Base-by-base conservation (phyloP, 78 protist genomes). In the Dictyostelium firmibasis region DNA sequence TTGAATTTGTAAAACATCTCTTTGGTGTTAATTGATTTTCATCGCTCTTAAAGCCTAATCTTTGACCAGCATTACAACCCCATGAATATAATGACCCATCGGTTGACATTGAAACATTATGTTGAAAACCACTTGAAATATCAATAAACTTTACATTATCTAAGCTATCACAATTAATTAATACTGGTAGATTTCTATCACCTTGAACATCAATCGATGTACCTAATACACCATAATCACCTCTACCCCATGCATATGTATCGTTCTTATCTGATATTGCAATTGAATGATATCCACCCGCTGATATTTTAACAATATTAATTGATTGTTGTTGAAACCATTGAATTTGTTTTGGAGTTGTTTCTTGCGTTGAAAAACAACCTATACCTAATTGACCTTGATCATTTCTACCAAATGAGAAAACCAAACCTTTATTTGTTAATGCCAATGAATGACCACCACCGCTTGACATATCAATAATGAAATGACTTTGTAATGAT, bases 201-300 rank as follows among this genome's bases (percentile, higher is more conserved):
- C 85, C 86, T n/a, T n/a, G 74, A 13, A 44, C 47, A 20, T 31
- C 33, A 43, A 50, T n/a, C 0, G 60, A 79, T 3, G 38, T 35
- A 20, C 93, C 93, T 25, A 88, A n/a, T 4, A 76, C 74, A 31
- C 93, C 93, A 41, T 88, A 88, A 20, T 88, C 93, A 23, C 82
- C 7, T 33, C 82, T 29, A 23, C 93, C 93, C 85, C 85, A 88
- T 41, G 86, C 27, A 67, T 79, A 88, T 2, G 47, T 33, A 7
- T 18, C 50, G 20, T 85, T 85, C 5, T 77, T 82, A 11, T 36
- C 50, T 2, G 33, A 18, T 6, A 83, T 35, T 2, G 92, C 96
- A n/a, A 92, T 35, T n/a, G 92, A 79, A 29, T 92, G 96, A 35
- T 92, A 92, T 3, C 93, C 93, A 64, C 93, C 93, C 4, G 86